Conservation (phyloP, 2,329 filamentous ascomycete species). For the Leptographium procerum region DNA sequence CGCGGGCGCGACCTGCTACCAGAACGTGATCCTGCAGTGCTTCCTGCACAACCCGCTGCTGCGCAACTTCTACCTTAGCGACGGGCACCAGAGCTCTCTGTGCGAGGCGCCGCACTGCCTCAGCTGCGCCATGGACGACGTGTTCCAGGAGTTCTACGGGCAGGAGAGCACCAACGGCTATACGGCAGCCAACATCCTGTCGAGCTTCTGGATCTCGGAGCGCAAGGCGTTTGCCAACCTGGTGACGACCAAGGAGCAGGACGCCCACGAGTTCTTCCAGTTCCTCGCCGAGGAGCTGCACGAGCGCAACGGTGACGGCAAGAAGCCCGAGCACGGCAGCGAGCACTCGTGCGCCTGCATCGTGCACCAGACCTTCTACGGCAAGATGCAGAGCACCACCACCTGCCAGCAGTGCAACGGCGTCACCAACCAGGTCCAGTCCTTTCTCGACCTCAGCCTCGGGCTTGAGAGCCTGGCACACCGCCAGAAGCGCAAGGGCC, state of each 20-base stretch:
- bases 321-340: conserved; percentile 45
- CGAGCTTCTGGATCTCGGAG: conserved; percentile 82
- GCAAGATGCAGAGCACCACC: conserved; percentile 79
- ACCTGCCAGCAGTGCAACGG: conserved; percentile 83
- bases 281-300: conserved; percentile 90
- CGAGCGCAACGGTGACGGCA: conserved; percentile 63
- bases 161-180: conserved; percentile 77
- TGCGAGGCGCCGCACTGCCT: conserved; percentile 55
- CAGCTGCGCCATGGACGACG: conserved; percentile 61
- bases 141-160: conserved; percentile 61
- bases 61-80: conserved; percentile 81
- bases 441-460: conserved; percentile 81
- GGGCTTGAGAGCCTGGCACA: conserved; percentile 57
- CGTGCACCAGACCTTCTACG: conserved; percentile 89
- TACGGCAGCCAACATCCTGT: conserved; percentile 78
- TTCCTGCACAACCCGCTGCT: conserved; percentile 89
- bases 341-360: conserved; percentile 72
- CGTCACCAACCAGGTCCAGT: conserved; percentile 71
- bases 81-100: conserved; percentile 70
- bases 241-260: conserved; percentile 88
- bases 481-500: not conserved
- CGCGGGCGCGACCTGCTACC: conserved; percentile 96
- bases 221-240: conserved; percentile 60
- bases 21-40: conserved; percentile 89
- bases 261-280: conserved; percentile 95